Evolutionary conservation across 345 rosid species (phyloP), one percentile per base, ranked within the genome.

Genomic region (Atalantia buxifolia): DNA sequence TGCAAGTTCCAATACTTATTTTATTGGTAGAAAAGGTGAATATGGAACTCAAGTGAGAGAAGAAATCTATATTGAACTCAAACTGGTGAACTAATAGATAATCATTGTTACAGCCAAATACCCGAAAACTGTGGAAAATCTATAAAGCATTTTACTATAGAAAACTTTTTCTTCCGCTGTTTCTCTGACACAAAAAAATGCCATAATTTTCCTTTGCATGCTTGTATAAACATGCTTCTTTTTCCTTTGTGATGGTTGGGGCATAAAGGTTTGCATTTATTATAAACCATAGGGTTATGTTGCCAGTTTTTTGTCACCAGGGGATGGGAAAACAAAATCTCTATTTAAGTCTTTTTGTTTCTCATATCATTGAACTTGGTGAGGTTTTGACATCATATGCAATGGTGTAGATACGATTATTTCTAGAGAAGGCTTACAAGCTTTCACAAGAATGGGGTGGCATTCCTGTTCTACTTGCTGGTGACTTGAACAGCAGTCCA

Each of bases 401-500:
- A 57, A 75, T 82, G 66, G 25, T 85, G 33, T 79, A 95, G 99
- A 86, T 95, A 36, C 86, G 94, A 76, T 76, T 92, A 64, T 89
- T 93, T 82, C 88, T 95, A 74, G 94, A 92, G 87, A 88, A 81
- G 83, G 97, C 94, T 76, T 81, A 93, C 83, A 76, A 87, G 84
- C 81, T 95, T 86, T 91, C 93, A 45, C 85, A 90, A 81, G 87
- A 87, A 83, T 93, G 96, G 95, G 97, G 95, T 61, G 71, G 82
- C 82, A 91, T 93, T 83, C 98, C 98, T 77, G 87, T 92, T 83
- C 76, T 93, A 35, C 80, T 95, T 33, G 90, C 88, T 30, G 99
- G 98, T 28, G 97, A 95, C 86, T 85, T 89, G 28, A 95, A 95
- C 72, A 90, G 96, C 86, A 79, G 90, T 68, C 98, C 98, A 80